A percentile compares a stretch with the other conserved stretches of the same genome.
Evolutionary conservation across 148 eudicot genomes (phyloP).

Genomic region (Diospyros lotus): DNA sequence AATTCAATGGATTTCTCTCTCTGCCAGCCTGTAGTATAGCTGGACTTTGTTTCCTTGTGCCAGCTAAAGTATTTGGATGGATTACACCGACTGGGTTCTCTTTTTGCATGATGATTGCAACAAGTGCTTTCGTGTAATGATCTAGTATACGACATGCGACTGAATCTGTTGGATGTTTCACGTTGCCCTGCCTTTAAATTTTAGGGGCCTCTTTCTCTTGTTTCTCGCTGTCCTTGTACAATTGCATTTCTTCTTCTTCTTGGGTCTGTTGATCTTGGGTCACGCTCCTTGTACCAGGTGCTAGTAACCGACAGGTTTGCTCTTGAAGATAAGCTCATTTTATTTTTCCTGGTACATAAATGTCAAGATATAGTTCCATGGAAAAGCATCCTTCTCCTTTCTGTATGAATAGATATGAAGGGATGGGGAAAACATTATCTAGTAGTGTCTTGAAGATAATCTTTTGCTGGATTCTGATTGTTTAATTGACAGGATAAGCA

Average conservation of each 20-base stretch:
- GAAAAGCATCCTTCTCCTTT: slow-evolving; percentile 14
- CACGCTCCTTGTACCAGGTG: slow-evolving; percentile 1
- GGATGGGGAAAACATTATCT: not conserved
- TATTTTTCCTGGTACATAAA: slow-evolving; percentile 5
- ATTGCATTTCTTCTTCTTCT: slow-evolving; percentile 12
- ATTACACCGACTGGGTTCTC: not conserved
- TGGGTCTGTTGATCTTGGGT: slow-evolving; percentile 16
- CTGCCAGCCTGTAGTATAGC: slow-evolving; percentile 27
- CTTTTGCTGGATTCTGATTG: slow-evolving; percentile 11
- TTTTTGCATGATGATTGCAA: too few relatives aligned
- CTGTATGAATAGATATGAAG: slow-evolving; percentile 4
- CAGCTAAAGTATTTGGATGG: slow-evolving; percentile 15
- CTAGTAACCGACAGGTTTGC: slow-evolving; percentile 12
- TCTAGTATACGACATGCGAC: slow-evolving; percentile 11
- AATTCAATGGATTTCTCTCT: slow-evolving; percentile 1
- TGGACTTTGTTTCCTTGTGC: slow-evolving; percentile 20
- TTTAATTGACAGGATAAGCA: slow-evolving; percentile 16
- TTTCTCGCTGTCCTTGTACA: not conserved
- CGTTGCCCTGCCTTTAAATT: slow-evolving; percentile 1
- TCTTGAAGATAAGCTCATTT: slow-evolving; percentile 6
- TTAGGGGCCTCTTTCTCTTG: not conserved
- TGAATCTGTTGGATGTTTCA: slow-evolving; percentile 6
- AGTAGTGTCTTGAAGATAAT: slow-evolving; percentile 1
- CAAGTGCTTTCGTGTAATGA: not conserved
- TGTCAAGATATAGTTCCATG: slow-evolving; percentile 12